Conservation (phyloP, 768 basidiomycete genomes). For the Tylopilus subfusipes region DNA sequence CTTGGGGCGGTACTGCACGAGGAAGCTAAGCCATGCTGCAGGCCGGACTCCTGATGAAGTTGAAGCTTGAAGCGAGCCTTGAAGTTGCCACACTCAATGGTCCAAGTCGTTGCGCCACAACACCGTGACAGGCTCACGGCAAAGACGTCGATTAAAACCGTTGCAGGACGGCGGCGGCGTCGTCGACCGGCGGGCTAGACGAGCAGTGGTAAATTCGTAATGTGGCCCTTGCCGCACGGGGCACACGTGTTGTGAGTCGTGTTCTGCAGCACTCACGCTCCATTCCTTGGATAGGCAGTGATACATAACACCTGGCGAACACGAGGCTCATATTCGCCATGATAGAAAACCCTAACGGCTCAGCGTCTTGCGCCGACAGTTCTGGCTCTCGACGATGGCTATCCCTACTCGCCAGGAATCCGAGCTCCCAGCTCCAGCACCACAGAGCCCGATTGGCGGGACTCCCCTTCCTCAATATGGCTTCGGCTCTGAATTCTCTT, state of each 20-base stretch:
- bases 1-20: not conserved
- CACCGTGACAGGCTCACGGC: not conserved
- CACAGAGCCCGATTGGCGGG: conserved; percentile 21
- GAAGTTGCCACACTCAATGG: not conserved
- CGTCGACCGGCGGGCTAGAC: not conserved
- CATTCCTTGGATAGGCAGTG: conserved; percentile 26
- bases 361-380: conserved; percentile 6
- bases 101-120: not conserved
- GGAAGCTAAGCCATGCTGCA: not conserved
- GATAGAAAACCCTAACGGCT: conserved; percentile 27
- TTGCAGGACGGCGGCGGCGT: not conserved
- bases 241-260: conserved; percentile 25
- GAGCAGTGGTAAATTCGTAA: not conserved
- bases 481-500: conserved; percentile 60
- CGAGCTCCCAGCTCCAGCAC: conserved; percentile 11
- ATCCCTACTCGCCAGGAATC: conserved; percentile 15
- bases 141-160: not conserved
- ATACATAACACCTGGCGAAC: conserved; percentile 33
- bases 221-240: conserved; percentile 7
- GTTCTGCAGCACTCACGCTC: conserved; percentile 10
- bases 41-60: not conserved
- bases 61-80: not conserved
- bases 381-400: conserved; percentile 24
- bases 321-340: conserved; percentile 23
- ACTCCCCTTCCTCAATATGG: conserved; percentile 65